These are phyloP conservation scores for Chaetomiaceae sp. DNA, from an alignment of 2,329 filamentous ascomycete genomes.

Conservation along the genomic window DNA sequence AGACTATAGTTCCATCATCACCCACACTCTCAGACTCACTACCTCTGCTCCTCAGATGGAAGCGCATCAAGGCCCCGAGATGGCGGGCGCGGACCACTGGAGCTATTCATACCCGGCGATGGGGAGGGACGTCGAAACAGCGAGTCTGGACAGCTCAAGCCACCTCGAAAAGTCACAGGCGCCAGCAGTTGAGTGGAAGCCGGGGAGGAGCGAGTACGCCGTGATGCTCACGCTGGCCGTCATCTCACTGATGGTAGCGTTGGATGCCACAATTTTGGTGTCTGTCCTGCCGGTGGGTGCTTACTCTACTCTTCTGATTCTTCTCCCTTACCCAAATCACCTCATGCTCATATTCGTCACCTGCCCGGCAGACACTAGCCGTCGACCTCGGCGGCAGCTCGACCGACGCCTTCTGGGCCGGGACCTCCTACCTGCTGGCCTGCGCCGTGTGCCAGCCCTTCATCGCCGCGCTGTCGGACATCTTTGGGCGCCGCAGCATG, in stretches of 20 bases:
- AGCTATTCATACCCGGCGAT: background rate
- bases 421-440: constrained; percentile 41
- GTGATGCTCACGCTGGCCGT: constrained; percentile 37
- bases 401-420: constrained; percentile 42
- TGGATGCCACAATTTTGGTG: constrained; percentile 43
- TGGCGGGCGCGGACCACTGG: no score
- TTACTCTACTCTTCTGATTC: no score
- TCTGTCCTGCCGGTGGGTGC: constrained; percentile 36
- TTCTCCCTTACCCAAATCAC: no score
- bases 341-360: no score
- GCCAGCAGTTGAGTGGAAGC: constrained; percentile 29
- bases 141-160: background rate
- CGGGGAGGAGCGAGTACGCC: constrained; percentile 34
- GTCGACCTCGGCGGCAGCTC: constrained; percentile 30
- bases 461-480: constrained; percentile 36
- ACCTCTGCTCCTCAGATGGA: no score
- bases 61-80: no score
- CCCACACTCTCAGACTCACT: no score
- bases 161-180: constrained; percentile 11
- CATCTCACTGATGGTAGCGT: constrained; percentile 42
- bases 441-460: constrained; percentile 38
- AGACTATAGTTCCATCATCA: no score
- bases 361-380: constrained; percentile 32
- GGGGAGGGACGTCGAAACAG: background rate
- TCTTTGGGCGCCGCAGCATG: constrained; percentile 42